Evolutionary conservation across 768 basidiomycete species (phyloP).

Genomic region (Tulasnella sp.): DNA sequence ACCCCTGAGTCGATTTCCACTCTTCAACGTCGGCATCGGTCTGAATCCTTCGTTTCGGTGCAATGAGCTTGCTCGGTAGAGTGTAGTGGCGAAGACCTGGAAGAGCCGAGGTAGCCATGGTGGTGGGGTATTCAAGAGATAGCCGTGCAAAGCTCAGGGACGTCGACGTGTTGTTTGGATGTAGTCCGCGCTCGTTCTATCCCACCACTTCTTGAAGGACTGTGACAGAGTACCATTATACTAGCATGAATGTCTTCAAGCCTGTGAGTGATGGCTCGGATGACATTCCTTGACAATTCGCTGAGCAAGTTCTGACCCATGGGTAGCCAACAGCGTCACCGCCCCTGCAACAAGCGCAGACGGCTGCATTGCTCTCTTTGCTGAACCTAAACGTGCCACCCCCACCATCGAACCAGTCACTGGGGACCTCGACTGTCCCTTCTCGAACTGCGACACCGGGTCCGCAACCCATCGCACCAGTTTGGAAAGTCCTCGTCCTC

Average conservation of each 20-base stretch:
- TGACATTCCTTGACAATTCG: background rate
- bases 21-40: conserved; percentile 57
- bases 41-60: conserved; percentile 34
- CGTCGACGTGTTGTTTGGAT: background rate
- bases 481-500: conserved; percentile 94
- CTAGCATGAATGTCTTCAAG: conserved; percentile 2
- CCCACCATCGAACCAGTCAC: conserved; percentile 27
- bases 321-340: background rate
- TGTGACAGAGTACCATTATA: background rate
- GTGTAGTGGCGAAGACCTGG: conserved; percentile 4
- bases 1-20: conserved; percentile 67
- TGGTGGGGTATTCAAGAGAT: background rate
- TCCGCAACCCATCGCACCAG: conserved; percentile 38
- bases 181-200: background rate
- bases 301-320: background rate
- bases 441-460: conserved; percentile 20
- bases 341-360: conserved; percentile 82
- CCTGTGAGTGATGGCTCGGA: conserved; percentile 1
- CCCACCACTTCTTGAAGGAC: background rate
- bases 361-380: conserved; percentile 67
- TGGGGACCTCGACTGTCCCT: conserved; percentile 1
- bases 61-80: background rate
- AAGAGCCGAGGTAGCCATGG: background rate
- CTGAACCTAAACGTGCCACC: conserved; percentile 71
- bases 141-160: background rate